Evolutionary conservation across 768 basidiomycete genomes (phyloP).

Genomic region (Sarcodon aspratus): DNA sequence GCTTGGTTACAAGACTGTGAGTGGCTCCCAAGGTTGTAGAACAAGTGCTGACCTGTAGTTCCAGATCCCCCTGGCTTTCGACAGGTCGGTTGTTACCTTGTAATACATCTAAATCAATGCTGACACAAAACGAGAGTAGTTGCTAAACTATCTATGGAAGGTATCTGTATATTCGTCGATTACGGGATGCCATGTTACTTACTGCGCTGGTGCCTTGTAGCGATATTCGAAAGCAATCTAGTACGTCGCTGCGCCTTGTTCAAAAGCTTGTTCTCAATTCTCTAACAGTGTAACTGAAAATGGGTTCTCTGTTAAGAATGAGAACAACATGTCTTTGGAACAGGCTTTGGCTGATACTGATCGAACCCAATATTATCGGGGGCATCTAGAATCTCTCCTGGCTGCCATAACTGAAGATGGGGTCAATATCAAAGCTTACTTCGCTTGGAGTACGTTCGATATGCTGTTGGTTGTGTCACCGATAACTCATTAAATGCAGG

Average conservation of each 20-base stretch:
- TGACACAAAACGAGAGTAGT: slow-evolving; percentile 3
- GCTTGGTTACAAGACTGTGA: slow-evolving; percentile 58
- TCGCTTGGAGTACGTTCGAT: slow-evolving; percentile 49
- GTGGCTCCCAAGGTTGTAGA: slow-evolving; percentile 10
- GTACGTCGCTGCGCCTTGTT: slow-evolving; percentile 15
- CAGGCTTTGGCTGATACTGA: slow-evolving; percentile 46
- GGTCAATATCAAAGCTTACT: slow-evolving; percentile 51
- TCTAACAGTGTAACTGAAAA: slow-evolving; percentile 56
- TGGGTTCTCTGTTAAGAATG: slow-evolving; percentile 59
- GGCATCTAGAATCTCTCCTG: slow-evolving; percentile 40
- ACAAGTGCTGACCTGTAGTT: slow-evolving; percentile 1
- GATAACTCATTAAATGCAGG: slow-evolving; percentile 20
- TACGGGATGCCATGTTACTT: not conserved
- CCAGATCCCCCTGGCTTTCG: slow-evolving; percentile 62
- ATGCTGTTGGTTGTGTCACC: slow-evolving; percentile 1
- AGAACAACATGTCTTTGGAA: slow-evolving; percentile 39
- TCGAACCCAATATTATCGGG: slow-evolving; percentile 57
- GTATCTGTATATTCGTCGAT: slow-evolving; percentile 5
- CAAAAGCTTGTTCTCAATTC: not conserved
- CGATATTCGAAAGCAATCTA: slow-evolving; percentile 44
- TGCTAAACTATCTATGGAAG: slow-evolving; percentile 29
- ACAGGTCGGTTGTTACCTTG: slow-evolving; percentile 55
- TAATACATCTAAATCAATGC: slow-evolving; percentile 28
- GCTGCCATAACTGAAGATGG: slow-evolving; percentile 51
- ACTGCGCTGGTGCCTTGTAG: slow-evolving; percentile 12